These are phyloP conservation scores for Aspergillus indologenus DNA, from an alignment of 495 filamentous ascomycete species.

Conservation along the genomic window DNA sequence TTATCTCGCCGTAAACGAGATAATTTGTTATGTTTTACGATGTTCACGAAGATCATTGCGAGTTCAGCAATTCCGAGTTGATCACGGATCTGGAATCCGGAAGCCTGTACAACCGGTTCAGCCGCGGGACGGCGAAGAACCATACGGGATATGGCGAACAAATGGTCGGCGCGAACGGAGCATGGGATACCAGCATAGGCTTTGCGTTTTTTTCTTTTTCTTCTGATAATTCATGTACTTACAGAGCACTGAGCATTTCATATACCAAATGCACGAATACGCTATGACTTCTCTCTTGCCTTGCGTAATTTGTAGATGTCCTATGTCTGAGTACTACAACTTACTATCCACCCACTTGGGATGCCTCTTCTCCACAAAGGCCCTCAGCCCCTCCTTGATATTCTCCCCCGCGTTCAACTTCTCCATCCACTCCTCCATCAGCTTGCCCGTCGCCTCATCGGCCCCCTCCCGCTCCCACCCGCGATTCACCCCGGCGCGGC, in stretches of 20 bases:
- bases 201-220: slow-evolving; percentile 15
- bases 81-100: slow-evolving; percentile 22
- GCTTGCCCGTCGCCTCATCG: slow-evolving; percentile 58
- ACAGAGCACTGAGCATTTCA: not conserved
- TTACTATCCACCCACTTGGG: slow-evolving; percentile 76
- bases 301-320: slow-evolving; percentile 14
- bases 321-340: slow-evolving; percentile 42
- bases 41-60: slow-evolving; percentile 10
- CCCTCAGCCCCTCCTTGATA: slow-evolving; percentile 72
- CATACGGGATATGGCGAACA: slow-evolving; percentile 38
- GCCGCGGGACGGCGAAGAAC: slow-evolving; percentile 25
- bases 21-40: not conserved
- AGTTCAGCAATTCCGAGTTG: slow-evolving; percentile 16
- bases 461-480: slow-evolving; percentile 69
- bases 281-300: not conserved
- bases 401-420: slow-evolving; percentile 70
- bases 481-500: slow-evolving; percentile 63
- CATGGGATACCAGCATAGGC: slow-evolving; percentile 13
- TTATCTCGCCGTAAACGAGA: not conserved
- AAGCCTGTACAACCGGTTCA: slow-evolving; percentile 18
- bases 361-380: slow-evolving; percentile 80
- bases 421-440: slow-evolving; percentile 57
- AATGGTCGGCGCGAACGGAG: slow-evolving; percentile 23
- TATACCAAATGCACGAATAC: slow-evolving; percentile 12
- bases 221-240: slow-evolving; percentile 16